These are phyloP conservation scores for Morella rubra DNA, from an alignment of 306 rosid species.

Conservation along the genomic window DNA sequence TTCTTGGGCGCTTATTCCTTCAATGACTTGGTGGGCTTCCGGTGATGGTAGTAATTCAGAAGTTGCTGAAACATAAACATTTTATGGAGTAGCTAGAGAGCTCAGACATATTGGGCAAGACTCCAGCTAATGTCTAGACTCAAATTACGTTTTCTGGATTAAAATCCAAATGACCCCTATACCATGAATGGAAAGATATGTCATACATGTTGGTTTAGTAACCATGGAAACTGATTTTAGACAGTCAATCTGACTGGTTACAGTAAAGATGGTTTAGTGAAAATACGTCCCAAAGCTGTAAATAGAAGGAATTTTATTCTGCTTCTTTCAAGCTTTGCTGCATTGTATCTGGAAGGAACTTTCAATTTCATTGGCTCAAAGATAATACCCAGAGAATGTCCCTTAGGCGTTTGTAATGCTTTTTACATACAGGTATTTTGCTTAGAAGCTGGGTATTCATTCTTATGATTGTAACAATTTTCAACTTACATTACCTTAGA, in stretches of 20 bases:
- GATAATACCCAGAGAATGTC: not conserved
- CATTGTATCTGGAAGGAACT: not conserved
- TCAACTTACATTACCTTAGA: too few relatives aligned
- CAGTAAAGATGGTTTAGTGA: constrained; percentile 4
- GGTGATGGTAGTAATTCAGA: not conserved
- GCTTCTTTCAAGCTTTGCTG: constrained; percentile 12
- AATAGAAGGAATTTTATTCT: not conserved
- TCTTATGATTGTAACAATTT: too few relatives aligned
- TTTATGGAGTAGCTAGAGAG: not conserved
- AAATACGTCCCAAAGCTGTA: not conserved
- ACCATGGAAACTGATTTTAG: not conserved
- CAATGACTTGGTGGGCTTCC: not conserved
- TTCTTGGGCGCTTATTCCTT: not conserved
- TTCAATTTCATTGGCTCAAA: not conserved
- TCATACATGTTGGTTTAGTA: not conserved
- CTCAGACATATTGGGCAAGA: not conserved
- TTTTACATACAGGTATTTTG: too few relatives aligned
- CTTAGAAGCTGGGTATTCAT: too few relatives aligned
- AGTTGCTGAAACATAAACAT: constrained; percentile 6
- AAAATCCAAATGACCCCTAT: not conserved
- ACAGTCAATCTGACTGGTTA: not conserved
- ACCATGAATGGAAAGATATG: not conserved
- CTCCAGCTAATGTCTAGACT: not conserved
- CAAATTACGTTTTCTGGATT: not conserved
- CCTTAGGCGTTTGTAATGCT: too few relatives aligned